Evolutionary conservation across 306 rosid species (phyloP).

Genomic region (Myrica gale): DNA sequence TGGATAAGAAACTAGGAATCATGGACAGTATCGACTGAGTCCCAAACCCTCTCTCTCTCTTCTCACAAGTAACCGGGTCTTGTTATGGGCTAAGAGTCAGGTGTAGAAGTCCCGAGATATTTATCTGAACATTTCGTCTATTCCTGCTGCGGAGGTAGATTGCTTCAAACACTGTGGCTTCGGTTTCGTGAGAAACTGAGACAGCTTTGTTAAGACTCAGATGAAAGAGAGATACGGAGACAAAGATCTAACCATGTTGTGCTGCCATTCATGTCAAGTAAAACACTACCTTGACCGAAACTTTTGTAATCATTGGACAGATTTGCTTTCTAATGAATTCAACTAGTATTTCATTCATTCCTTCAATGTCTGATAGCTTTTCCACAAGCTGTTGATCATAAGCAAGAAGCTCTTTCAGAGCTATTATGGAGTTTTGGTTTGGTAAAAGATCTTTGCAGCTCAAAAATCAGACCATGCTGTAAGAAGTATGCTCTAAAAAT

Average conservation of each 20-base stretch:
- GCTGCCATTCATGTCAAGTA: constrained; percentile 22
- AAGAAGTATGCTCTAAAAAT: too few relatives aligned
- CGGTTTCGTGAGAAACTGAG: neutral
- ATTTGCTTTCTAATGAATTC: constrained; percentile 45
- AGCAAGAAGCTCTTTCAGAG: constrained; percentile 53
- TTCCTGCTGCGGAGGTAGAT: neutral
- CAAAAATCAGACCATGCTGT: constrained; percentile 67
- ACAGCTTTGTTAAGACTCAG: constrained; percentile 17
- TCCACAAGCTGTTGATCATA: constrained; percentile 38
- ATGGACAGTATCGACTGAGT: constrained; percentile 33
- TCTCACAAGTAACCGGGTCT: neutral
- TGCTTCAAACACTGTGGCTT: constrained; percentile 9
- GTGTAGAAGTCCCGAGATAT: too few relatives aligned
- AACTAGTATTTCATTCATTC: constrained; percentile 43
- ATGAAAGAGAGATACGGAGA: neutral
- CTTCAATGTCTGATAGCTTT: constrained; percentile 44
- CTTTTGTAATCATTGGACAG: constrained; percentile 47
- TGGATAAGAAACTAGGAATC: too few relatives aligned
- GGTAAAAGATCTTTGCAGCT: constrained; percentile 41
- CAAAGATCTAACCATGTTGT: neutral
- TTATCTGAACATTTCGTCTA: constrained; percentile 16
- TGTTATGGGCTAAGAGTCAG: neutral
- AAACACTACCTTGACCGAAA: constrained; percentile 45
- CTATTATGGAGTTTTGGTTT: constrained; percentile 52
- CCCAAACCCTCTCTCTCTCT: constrained; percentile 20